phyloP scores from a whole-genome alignment of 2,329 filamentous ascomycete genomes.

The Calonectria montana region DNA sequence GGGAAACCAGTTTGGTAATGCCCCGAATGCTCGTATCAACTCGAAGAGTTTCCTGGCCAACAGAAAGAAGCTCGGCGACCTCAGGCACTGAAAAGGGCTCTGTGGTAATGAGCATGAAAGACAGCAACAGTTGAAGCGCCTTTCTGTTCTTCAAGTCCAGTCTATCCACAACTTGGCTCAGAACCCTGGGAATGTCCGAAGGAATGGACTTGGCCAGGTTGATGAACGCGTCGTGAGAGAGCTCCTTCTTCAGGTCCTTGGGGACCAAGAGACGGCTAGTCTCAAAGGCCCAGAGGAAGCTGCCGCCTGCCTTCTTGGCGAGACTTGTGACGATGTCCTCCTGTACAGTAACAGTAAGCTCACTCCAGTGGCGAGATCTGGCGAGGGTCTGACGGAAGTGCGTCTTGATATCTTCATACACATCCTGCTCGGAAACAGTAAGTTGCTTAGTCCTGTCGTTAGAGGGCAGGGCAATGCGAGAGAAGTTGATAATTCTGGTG shows the following conservation, averaged over 20 bases:
- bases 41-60: constrained; percentile 31
- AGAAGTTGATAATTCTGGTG: constrained; percentile 50
- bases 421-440: constrained; percentile 46
- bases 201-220: constrained; percentile 22
- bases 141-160: constrained; percentile 31
- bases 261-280: constrained; percentile 42
- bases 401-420: constrained; percentile 48
- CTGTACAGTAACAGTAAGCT: constrained; percentile 38
- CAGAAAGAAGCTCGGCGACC: constrained; percentile 48
- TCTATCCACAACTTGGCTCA: constrained; percentile 20
- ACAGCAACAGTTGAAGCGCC: constrained; percentile 41
- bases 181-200: constrained; percentile 24
- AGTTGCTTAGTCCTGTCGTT: constrained; percentile 45
- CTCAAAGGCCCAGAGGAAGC: constrained; percentile 53
- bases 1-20: constrained; percentile 29
- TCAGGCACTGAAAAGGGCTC: constrained; percentile 48
- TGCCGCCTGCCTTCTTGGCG: constrained; percentile 47
- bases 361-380: constrained; percentile 25
- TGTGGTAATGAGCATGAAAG: constrained; percentile 49
- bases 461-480: constrained; percentile 47
- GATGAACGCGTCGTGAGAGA: constrained; percentile 22
- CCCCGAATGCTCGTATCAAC: constrained; percentile 20
- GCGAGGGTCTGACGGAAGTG: constrained; percentile 36
- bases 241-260: constrained; percentile 32
- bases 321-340: constrained; percentile 47